phyloP scores from a whole-genome alignment of 2,329 filamentous ascomycete genomes.

The Chrysoporthe puriensis region DNA sequence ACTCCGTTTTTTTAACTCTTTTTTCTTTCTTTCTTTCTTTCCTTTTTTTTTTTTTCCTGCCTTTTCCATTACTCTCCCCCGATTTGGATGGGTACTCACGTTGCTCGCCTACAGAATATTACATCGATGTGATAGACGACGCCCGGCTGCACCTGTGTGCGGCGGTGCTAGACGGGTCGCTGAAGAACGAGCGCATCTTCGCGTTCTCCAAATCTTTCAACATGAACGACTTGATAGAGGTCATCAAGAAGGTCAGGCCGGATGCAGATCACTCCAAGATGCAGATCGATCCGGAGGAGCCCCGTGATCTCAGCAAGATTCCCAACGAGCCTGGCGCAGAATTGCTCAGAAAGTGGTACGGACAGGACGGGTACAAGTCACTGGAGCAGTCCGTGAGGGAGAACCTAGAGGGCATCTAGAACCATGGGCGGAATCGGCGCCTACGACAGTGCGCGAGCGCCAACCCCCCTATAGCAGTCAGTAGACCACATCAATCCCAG shows the following conservation, averaged over 20 bases:
- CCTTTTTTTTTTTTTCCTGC: too few species aligned
- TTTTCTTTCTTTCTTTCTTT: too few species aligned
- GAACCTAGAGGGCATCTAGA: constrained; percentile 7
- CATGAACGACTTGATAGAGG: neutral
- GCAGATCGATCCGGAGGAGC: constrained; percentile 13
- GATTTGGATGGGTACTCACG: neutral
- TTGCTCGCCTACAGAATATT: neutral
- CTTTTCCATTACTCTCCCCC: too few species aligned
- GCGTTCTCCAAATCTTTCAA: neutral
- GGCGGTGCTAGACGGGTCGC: constrained; percentile 16
- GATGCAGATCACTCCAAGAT: constrained; percentile 8
- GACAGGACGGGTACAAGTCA: constrained; percentile 28
- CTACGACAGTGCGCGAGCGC: neutral
- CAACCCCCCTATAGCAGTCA: too few species aligned
- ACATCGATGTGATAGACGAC: constrained; percentile 13
- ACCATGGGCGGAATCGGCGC: too few species aligned
- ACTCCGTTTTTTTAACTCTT: too few species aligned
- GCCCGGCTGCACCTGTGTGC: constrained; percentile 15
- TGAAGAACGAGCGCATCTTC: constrained; percentile 20
- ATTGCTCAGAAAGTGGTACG: constrained; percentile 32
- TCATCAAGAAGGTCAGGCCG: constrained; percentile 9
- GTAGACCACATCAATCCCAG: neutral
- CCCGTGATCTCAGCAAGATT: constrained; percentile 9
- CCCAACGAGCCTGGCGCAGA: constrained; percentile 15
- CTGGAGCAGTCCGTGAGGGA: constrained; percentile 19